Percentiles rank a stretch among this genome's conserved stretches.
These are phyloP conservation scores for Candida berthetii DNA, from an alignment of 805 yeast species.

Conservation along the genomic window DNA sequence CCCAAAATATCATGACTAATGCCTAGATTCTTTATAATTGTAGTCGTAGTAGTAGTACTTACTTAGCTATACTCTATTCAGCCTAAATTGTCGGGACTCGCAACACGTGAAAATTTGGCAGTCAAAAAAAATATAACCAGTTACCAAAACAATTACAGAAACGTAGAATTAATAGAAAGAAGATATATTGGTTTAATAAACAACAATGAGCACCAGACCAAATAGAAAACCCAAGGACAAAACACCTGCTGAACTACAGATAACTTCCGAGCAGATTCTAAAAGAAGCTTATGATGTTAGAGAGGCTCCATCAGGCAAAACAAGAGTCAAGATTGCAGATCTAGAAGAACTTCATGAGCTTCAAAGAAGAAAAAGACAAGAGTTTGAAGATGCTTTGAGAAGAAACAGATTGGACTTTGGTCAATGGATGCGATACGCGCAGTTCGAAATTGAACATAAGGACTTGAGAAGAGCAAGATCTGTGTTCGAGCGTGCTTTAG, in stretches of 20 bases:
- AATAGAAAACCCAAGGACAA: conserved; percentile 15
- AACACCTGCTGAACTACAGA: conserved; percentile 44
- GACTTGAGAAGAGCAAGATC: conserved; percentile 80
- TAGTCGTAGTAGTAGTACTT: too few species aligned
- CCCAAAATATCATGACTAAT: too few species aligned
- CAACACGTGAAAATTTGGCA: too few species aligned
- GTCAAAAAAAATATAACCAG: too few species aligned
- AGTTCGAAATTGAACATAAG: conserved; percentile 76
- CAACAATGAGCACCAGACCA: too few species aligned
- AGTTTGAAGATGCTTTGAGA: conserved; percentile 82
- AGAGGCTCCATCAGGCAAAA: conserved; percentile 29
- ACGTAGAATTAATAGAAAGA: too few species aligned
- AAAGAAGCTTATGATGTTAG: conserved; percentile 52
- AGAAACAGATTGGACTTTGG: conserved; percentile 75
- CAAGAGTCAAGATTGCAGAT: conserved; percentile 55
- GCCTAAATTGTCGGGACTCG: too few species aligned
- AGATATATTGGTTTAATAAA: too few species aligned
- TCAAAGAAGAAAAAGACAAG: conserved; percentile 73
- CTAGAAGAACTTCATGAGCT: conserved; percentile 72
- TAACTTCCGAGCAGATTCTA: conserved; percentile 59
- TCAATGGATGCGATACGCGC: conserved; percentile 91
- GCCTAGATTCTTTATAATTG: too few species aligned
- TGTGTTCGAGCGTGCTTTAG: conserved; percentile 80
- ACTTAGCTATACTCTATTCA: too few species aligned
- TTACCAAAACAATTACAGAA: too few species aligned